phyloP scores from a whole-genome alignment of 116 monocot species.

The Zostera marina region DNA sequence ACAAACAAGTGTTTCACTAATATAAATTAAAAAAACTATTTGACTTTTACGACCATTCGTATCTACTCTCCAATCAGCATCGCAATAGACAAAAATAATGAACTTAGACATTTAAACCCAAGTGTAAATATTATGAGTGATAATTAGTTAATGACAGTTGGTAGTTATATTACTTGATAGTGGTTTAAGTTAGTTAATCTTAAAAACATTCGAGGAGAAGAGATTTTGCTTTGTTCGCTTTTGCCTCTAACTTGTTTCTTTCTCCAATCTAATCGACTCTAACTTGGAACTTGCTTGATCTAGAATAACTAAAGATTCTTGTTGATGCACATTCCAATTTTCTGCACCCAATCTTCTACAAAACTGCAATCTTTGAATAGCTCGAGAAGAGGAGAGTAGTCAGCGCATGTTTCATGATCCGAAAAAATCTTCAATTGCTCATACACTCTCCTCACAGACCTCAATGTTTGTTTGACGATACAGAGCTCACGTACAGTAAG shows the following conservation, averaged over 20 bases:
- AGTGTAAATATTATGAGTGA: too few species aligned
- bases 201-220: conserved; percentile 50
- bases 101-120: too few species aligned
- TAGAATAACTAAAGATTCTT: conserved; percentile 42
- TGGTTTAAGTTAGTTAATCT: too few species aligned
- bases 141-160: too few species aligned
- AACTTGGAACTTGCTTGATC: conserved; percentile 61
- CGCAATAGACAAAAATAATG: too few species aligned
- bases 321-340: conserved; percentile 50
- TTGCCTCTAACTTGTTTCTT: conserved; percentile 33
- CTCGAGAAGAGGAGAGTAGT: conserved; percentile 43
- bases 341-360: conserved; percentile 29
- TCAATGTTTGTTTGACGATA: conserved; percentile 36
- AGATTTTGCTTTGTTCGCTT: conserved; percentile 48
- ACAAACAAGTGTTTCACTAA: too few species aligned
- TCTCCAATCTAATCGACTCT: conserved; percentile 43
- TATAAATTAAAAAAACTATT: too few species aligned
- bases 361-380: conserved; percentile 58
- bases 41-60: too few species aligned
- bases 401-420: conserved; percentile 7
- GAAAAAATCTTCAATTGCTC: conserved; percentile 29
- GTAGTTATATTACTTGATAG: too few species aligned
- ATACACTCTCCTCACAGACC: conserved; percentile 30
- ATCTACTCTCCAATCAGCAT: too few species aligned
- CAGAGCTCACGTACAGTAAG: conserved; percentile 51